Percentiles rank a stretch among this genome's conserved stretches.
Evolutionary conservation across 2,329 filamentous ascomycete genomes (phyloP).

Genomic region (Calycina marina): DNA sequence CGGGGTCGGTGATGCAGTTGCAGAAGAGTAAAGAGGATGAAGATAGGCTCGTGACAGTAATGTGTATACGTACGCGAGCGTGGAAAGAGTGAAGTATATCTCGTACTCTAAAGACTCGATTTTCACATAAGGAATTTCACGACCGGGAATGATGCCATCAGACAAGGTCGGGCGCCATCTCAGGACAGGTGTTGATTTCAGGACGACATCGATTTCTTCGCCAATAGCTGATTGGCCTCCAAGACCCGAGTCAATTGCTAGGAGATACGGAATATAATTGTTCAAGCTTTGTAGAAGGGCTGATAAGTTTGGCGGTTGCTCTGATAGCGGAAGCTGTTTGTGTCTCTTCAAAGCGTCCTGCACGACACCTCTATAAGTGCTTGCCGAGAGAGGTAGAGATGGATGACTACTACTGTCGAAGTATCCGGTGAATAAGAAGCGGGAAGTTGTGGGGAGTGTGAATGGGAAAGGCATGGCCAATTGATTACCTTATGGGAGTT

Average conservation of each 20-base stretch:
- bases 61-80: conserved; percentile 60
- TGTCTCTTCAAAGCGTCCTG: conserved; percentile 75
- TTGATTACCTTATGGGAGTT: too few species aligned
- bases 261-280: conserved; percentile 70
- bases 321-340: conserved; percentile 64
- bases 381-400: conserved; percentile 69
- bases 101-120: conserved; percentile 70
- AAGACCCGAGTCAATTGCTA: conserved; percentile 63
- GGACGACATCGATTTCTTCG: conserved; percentile 53
- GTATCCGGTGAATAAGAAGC: conserved; percentile 65
- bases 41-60: conserved; percentile 59
- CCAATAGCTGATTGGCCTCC: conserved; percentile 36
- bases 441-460: conserved; percentile 74
- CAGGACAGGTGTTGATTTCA: conserved; percentile 45
- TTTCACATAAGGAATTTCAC: conserved; percentile 51
- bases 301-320: conserved; percentile 56
- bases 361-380: conserved; percentile 70
- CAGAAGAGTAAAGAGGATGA: conserved; percentile 55
- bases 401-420: conserved; percentile 75
- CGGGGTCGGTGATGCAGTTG: conserved; percentile 40
- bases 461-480: conserved; percentile 86
- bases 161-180: conserved; percentile 78
- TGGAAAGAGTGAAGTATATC: conserved; percentile 62
- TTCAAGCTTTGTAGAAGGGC: conserved; percentile 55
- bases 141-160: conserved; percentile 45